Conservation (phyloP, 192 early-diverging fungal genomes). For the Radiomyces spectabilis region DNA sequence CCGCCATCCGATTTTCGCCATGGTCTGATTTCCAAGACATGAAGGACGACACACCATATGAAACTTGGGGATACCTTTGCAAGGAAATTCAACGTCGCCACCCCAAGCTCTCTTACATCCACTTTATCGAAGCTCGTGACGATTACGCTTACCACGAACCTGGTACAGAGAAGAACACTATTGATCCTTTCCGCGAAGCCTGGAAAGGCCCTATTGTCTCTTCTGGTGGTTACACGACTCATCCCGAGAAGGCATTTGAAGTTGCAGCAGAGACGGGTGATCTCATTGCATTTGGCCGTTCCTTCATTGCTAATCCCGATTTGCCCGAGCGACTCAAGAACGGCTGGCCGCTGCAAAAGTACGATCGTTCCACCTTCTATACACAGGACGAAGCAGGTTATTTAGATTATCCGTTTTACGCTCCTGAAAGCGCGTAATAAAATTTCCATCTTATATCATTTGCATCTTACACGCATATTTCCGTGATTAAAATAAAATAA, state of each 20-base stretch:
- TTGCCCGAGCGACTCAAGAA: slow-evolving; percentile 13
- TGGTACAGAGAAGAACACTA: neutral
- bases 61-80: slow-evolving; percentile 16
- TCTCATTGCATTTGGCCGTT: slow-evolving; percentile 19
- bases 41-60: slow-evolving; percentile 13
- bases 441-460: no score
- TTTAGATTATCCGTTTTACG: slow-evolving; percentile 6
- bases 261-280: slow-evolving; percentile 14
- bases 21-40: slow-evolving; percentile 17
- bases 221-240: slow-evolving; percentile 12
- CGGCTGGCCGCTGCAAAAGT: slow-evolving; percentile 12
- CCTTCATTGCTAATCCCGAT: slow-evolving; percentile 26
- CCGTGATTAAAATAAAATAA: no score
- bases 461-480: no score
- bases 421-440: no score
- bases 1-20: slow-evolving; percentile 21
- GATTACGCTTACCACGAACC: neutral
- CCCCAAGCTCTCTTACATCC: slow-evolving; percentile 21
- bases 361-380: slow-evolving; percentile 19
- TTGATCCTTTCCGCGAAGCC: slow-evolving; percentile 9
- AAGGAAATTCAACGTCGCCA: slow-evolving; percentile 4
- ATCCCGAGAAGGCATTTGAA: neutral
- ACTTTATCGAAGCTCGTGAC: slow-evolving; percentile 16
- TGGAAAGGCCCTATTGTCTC: slow-evolving; percentile 7
- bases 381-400: neutral